Evolutionary conservation across 169 alveolate genomes (phyloP), one percentile per base, ranked within the genome.

Genomic region (Amoebophrya sp.): DNA sequence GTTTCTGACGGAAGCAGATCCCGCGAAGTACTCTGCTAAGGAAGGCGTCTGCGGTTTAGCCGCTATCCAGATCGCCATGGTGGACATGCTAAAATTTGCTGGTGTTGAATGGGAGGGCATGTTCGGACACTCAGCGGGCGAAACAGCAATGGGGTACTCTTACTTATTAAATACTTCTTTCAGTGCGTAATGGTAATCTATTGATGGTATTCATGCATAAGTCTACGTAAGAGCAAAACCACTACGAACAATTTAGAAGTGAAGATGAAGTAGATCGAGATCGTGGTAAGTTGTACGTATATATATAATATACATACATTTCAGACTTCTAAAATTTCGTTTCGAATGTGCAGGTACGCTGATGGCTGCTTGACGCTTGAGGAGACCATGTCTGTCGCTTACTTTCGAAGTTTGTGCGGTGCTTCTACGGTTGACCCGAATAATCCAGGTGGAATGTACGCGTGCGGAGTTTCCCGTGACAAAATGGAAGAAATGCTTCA

Each of bases 301-400:
- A n/a, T n/a, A n/a, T n/a, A n/a, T n/a, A n/a, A n/a, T n/a, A n/a
- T n/a, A n/a, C n/a, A n/a, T n/a, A n/a, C n/a, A n/a, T n/a, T n/a
- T n/a, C n/a, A n/a, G n/a, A n/a, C n/a, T n/a, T n/a, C n/a, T n/a
- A n/a, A n/a, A n/a, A n/a, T n/a, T n/a, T n/a, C n/a, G n/a, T n/a
- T n/a, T n/a, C n/a, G n/a, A n/a, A n/a, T n/a, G n/a, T n/a, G n/a
- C n/a, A 53, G 76, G 76, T 53, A 65, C n/a, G 83, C 83, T 1
- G 83, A 65, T 36, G 83, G 83, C 33, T 65, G 83, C 83, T 65
- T 65, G 83, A 65, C 83, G 36, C 83, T 65, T 6, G 83, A 65
- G 83, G 83, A 65, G 83, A 65, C 83, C 83, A 65, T 65, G 83
- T 65, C 83, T 1, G 83, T 65, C 26, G 83, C 83, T 1, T 65